A percentile compares a stretch with the other conserved stretches of the same genome.
Evolutionary conservation across 2,329 filamentous ascomycete genomes (phyloP).

Genomic region (Cercospora sp.): DNA sequence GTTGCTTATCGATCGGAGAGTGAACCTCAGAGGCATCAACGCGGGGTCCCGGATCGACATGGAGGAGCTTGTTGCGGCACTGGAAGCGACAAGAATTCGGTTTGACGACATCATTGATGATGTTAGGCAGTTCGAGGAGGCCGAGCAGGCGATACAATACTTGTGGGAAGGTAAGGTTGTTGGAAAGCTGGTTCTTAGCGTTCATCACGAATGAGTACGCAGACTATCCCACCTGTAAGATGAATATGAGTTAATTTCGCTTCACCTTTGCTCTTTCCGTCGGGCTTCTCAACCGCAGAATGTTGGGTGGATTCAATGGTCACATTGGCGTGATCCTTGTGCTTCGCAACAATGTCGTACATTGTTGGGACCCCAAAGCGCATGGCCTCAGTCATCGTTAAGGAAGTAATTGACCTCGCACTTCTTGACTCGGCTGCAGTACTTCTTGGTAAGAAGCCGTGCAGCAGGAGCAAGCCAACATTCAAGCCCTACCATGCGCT

Average conservation of each 20-base stretch:
- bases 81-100: slow-evolving; percentile 42
- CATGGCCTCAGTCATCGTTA: background rate
- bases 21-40: slow-evolving; percentile 26
- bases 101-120: slow-evolving; percentile 40
- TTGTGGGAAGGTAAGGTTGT: slow-evolving; percentile 35
- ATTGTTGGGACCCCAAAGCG: too few relatives aligned
- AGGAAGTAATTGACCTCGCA: background rate
- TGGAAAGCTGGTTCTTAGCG: slow-evolving; percentile 32
- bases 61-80: slow-evolving; percentile 42
- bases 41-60: slow-evolving; percentile 46
- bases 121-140: slow-evolving; percentile 40
- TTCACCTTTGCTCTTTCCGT: background rate
- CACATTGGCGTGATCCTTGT: background rate
- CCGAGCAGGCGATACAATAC: slow-evolving; percentile 34
- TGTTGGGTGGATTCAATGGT: background rate
- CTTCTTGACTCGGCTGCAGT: background rate
- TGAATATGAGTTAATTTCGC: too few relatives aligned
- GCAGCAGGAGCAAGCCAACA: background rate
- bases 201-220: background rate
- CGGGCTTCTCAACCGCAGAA: background rate
- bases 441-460: background rate
- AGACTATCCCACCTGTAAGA: too few relatives aligned
- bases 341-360: background rate
- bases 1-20: slow-evolving; percentile 24
- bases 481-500: background rate